phyloP scores from a whole-genome alignment of 1,284 basidiomycete species.

The Sphagnurus paluster region DNA sequence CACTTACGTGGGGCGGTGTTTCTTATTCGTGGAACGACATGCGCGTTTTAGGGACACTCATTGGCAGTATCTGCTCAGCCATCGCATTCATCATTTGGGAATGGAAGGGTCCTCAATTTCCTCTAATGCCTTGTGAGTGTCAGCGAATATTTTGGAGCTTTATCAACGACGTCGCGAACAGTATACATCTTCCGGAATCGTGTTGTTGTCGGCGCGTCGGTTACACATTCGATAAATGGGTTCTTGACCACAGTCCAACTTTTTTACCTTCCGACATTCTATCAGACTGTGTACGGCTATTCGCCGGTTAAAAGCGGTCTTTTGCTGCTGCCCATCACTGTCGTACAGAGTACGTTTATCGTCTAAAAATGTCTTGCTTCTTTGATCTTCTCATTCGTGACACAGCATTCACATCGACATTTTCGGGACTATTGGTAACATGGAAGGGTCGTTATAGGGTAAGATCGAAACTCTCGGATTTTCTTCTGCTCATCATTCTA shows the following conservation, averaged over 20 bases:
- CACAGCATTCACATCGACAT: slow-evolving; percentile 18
- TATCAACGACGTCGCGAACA: slow-evolving; percentile 1
- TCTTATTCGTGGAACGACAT: slow-evolving; percentile 19
- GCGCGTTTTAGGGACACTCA: slow-evolving; percentile 17
- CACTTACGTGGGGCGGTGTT: slow-evolving; percentile 23
- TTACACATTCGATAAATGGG: slow-evolving; percentile 24
- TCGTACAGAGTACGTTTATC: slow-evolving; percentile 19
- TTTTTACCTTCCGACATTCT: slow-evolving; percentile 24
- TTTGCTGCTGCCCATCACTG: slow-evolving; percentile 21
- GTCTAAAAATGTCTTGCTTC: background rate
- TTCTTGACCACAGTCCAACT: slow-evolving; percentile 25
- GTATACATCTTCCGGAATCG: slow-evolving; percentile 20
- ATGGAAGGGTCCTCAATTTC: slow-evolving; percentile 15
- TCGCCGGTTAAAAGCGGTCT: slow-evolving; percentile 24
- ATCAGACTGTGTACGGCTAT: slow-evolving; percentile 24
- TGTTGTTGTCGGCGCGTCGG: slow-evolving; percentile 22
- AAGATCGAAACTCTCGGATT: background rate
- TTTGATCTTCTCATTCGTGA: background rate
- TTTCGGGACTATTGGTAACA: slow-evolving; percentile 20
- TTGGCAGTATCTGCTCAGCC: slow-evolving; percentile 12
- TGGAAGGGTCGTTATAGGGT: slow-evolving; percentile 23
- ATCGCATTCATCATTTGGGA: slow-evolving; percentile 22
- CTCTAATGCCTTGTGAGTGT: slow-evolving; percentile 2
- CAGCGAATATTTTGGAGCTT: background rate
- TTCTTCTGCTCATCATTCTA: background rate